These are phyloP conservation scores for Termitomyces sp. DNA, from an alignment of 768 basidiomycete species.

Conservation along the genomic window DNA sequence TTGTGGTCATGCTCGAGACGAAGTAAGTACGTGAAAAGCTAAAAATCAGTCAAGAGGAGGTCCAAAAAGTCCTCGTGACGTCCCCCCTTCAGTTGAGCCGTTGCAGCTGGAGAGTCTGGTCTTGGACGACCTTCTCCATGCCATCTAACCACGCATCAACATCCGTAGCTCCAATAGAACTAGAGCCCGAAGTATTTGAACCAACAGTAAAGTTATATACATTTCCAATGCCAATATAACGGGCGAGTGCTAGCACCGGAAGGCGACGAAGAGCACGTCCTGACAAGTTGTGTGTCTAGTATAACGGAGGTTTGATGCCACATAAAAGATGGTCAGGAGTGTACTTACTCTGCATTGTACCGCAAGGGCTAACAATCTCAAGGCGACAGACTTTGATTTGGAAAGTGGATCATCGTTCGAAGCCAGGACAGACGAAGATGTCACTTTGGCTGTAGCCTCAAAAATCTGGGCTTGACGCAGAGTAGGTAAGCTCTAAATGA, in stretches of 20 bases:
- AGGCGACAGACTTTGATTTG: constrained; percentile 46
- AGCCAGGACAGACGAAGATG: constrained; percentile 4
- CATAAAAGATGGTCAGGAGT: neutral
- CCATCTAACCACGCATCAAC: constrained; percentile 79
- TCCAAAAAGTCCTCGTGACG: neutral
- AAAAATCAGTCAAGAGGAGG: neutral
- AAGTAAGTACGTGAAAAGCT: neutral
- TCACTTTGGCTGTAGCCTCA: constrained; percentile 34
- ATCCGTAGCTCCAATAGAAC: constrained; percentile 22
- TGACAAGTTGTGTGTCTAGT: constrained; percentile 74
- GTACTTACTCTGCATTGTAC: constrained; percentile 68
- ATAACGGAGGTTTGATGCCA: neutral
- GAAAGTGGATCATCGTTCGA: constrained; percentile 31
- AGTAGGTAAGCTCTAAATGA: constrained; percentile 50
- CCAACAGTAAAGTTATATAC: constrained; percentile 8
- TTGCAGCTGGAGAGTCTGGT: constrained; percentile 48
- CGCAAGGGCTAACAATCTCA: constrained; percentile 63
- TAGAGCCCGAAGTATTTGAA: neutral
- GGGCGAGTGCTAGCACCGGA: constrained; percentile 90
- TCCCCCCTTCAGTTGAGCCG: constrained; percentile 27
- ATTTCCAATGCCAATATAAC: constrained; percentile 62
- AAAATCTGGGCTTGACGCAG: constrained; percentile 57
- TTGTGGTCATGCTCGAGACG: neutral
- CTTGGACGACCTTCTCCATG: constrained; percentile 70
- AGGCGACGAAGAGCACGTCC: constrained; percentile 87